Evolutionary conservation across 169 alveolate genomes (phyloP), one percentile per base, ranked within the genome.

Genomic region (Theileria parva): DNA sequence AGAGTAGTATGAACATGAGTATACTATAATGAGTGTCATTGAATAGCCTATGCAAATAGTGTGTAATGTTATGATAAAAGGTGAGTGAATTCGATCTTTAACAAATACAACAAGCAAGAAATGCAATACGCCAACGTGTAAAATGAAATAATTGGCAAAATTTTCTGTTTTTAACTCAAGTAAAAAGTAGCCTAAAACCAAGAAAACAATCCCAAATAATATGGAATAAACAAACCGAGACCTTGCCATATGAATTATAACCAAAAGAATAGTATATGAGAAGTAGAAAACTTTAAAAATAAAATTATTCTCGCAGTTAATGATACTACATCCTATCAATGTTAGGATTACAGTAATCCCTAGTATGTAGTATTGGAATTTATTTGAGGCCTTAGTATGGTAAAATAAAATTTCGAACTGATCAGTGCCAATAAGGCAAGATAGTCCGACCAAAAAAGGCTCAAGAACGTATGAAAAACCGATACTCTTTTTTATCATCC

Each of bases 391-490:
- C 12, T 17, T 12, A 19, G 70, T 73, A 30, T 59, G 77, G 5
- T 0, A 73, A 5, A 73, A 15, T 53, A 59, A 30, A 37, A 73
- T 73, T n/a, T 13, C 30, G 57, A 73, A 73, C 59, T 73, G 80
- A 28, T 73, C 80, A 6, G 39, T 19, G 79, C 80, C 79, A 21
- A 73, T 19, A 15, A 73, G 32, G 77, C 80, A 73, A 30, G 78
- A 59, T 4, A 39, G 21, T 0, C 80, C 80, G 4, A 73, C 60
- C 0, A 73, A 1, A 44, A 73, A 61, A 51, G 80, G 64, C 71
- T 73, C 80, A 32, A 21, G 23, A 25, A 73, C 1, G 39, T 59
- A 21, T 25, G 64, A 17, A 53, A 73, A 5, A 9, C 25, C 63
- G 51, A 53, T 59, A n/a, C 60, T 6, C 1, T 2, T 1, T 21